Evolutionary conservation across 495 filamentous ascomycete species (phyloP).

Genomic region (Penicillium bialowiezense): DNA sequence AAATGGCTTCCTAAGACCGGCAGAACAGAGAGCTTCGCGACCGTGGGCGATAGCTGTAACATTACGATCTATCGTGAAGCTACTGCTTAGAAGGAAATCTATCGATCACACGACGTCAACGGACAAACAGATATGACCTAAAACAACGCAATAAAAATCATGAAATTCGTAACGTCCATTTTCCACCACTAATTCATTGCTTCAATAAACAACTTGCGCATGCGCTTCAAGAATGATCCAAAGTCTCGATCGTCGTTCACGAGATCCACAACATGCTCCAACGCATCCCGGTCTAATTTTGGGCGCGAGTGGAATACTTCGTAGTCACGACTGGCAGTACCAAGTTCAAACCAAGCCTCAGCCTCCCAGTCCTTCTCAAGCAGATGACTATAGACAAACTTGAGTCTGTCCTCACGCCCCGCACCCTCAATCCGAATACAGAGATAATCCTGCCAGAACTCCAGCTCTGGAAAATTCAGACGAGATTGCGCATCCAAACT

Average conservation of each 20-base stretch:
- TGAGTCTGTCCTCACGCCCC: slow-evolving; percentile 77
- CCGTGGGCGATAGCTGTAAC: slow-evolving; percentile 74
- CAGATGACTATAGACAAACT: slow-evolving; percentile 88
- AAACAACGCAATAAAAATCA: slow-evolving; percentile 14
- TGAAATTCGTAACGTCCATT: slow-evolving; percentile 15
- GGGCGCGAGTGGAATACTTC: slow-evolving; percentile 74
- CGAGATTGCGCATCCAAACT: slow-evolving; percentile 75
- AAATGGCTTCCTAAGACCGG: slow-evolving; percentile 81
- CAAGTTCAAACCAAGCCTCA: slow-evolving; percentile 92
- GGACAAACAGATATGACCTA: slow-evolving; percentile 5
- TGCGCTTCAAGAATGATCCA: slow-evolving; percentile 78
- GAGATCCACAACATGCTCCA: slow-evolving; percentile 68
- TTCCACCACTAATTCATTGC: slow-evolving; percentile 44
- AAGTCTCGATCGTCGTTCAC: slow-evolving; percentile 82
- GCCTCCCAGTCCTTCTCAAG: slow-evolving; percentile 79
- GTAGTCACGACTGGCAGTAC: slow-evolving; percentile 77
- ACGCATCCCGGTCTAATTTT: slow-evolving; percentile 69
- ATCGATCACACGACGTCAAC: slow-evolving; percentile 8
- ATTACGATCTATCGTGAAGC: slow-evolving; percentile 92
- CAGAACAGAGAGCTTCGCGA: slow-evolving; percentile 81
- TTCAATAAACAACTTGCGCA: slow-evolving; percentile 80
- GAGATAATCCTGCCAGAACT: slow-evolving; percentile 92
- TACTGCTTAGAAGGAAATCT: slow-evolving; percentile 56
- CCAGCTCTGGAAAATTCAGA: slow-evolving; percentile 85
- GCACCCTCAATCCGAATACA: slow-evolving; percentile 88